Percentiles rank a stretch among this genome's conserved stretches.
Conservation (phyloP, 176 grass and related monocot species). For the Ananas comosus region DNA sequence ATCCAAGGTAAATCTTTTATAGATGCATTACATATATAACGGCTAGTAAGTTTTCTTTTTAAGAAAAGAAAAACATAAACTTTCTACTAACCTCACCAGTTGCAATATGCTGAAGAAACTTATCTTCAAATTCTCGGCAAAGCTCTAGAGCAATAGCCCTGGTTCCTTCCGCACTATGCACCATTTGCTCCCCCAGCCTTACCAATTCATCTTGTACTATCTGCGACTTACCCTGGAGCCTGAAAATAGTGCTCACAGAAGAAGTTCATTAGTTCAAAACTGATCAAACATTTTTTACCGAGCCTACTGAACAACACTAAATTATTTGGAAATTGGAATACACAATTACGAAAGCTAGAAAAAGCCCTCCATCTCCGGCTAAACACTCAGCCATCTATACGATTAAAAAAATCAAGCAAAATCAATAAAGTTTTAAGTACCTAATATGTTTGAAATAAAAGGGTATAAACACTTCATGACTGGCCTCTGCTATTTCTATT, state of each 20-base stretch:
- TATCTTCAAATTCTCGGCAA: conserved; percentile 80
- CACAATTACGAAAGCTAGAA: no score
- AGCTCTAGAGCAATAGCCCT: conserved; percentile 73
- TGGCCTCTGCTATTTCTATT: no score
- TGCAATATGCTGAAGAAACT: conserved; percentile 60
- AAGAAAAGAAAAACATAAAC: not conserved
- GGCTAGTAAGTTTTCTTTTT: no score
- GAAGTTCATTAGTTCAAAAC: not conserved
- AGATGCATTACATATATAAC: not conserved
- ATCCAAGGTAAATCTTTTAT: conserved; percentile 3
- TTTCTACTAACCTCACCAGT: conserved; percentile 53
- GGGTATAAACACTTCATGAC: no score
- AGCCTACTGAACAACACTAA: no score
- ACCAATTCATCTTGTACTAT: conserved; percentile 80
- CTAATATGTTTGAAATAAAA: no score
- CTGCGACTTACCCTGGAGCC: conserved; percentile 69
- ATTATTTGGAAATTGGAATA: no score
- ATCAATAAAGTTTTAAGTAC: no score
- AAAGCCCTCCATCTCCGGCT: no score
- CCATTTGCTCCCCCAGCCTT: conserved; percentile 80
- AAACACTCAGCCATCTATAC: no score
- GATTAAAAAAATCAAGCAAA: no score
- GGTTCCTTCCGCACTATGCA: conserved; percentile 64
- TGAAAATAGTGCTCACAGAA: conserved; percentile 3
- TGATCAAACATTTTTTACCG: not conserved